These are phyloP conservation scores for Gossypium schwendimanii DNA, from an alignment of 441 rosid species.

Conservation along the genomic window DNA sequence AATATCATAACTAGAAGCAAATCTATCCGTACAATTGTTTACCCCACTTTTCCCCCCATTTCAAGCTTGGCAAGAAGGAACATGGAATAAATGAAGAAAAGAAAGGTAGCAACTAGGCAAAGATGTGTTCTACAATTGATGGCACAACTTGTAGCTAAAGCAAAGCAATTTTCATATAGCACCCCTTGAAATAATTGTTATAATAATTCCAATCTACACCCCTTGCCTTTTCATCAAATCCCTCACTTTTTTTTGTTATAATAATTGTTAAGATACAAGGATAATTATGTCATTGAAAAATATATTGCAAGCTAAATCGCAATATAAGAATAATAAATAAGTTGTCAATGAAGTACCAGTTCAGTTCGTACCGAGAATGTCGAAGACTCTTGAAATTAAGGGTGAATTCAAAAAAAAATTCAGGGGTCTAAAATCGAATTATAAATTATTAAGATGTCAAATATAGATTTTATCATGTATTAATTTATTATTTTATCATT, in stretches of 20 bases:
- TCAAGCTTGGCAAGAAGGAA: background rate
- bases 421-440: too few species aligned
- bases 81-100: background rate
- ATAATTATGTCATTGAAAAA: background rate
- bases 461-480: too few species aligned
- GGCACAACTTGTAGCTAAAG: conserved; percentile 36
- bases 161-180: conserved; percentile 6
- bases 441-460: too few species aligned
- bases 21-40: background rate
- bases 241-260: background rate
- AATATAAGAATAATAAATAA: too few species aligned
- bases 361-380: too few species aligned
- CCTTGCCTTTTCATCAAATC: background rate
- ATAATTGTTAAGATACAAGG: background rate
- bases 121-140: background rate
- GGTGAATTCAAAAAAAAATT: too few species aligned
- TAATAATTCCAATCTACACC: background rate
- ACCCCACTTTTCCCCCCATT: conserved; percentile 13
- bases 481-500: too few species aligned
- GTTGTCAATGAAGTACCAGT: too few species aligned
- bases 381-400: too few species aligned
- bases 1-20: background rate
- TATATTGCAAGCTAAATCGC: too few species aligned
- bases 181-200: background rate
- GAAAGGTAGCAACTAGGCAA: background rate